These are phyloP conservation scores for Cyclanthera cordifolia DNA, from an alignment of 306 rosid genomes.

Conservation along the genomic window DNA sequence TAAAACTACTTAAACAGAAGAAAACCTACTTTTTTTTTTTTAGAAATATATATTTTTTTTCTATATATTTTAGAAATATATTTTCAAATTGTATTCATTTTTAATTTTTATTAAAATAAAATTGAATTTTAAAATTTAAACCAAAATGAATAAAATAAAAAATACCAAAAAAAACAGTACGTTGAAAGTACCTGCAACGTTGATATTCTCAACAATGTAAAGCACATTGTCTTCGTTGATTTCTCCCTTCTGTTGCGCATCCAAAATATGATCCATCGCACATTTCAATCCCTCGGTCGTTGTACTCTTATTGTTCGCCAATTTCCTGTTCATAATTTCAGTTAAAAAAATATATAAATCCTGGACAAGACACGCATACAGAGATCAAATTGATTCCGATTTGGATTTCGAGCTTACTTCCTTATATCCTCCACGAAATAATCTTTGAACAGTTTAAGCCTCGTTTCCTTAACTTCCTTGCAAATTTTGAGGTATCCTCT, in stretches of 20 bases:
- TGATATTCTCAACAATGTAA: constrained; percentile 89
- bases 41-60: too few species aligned
- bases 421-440: constrained; percentile 77
- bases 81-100: too few species aligned
- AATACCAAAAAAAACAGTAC: too few species aligned
- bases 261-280: constrained; percentile 78
- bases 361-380: neutral
- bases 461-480: constrained; percentile 61
- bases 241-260: constrained; percentile 77
- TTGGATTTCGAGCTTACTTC: constrained; percentile 39
- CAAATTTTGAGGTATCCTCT: constrained; percentile 70
- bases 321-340: constrained; percentile 34
- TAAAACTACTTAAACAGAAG: too few species aligned
- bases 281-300: constrained; percentile 48
- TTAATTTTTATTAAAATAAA: too few species aligned
- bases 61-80: too few species aligned
- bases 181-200: constrained; percentile 62
- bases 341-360: too few species aligned
- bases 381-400: neutral
- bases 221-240: constrained; percentile 90
- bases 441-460: constrained; percentile 69
- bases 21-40: too few species aligned
- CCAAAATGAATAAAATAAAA: too few species aligned
- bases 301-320: constrained; percentile 32
- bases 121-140: too few species aligned